Conservation (phyloP, 208 protist species). For the Trypanosoma melophagium region DNA sequence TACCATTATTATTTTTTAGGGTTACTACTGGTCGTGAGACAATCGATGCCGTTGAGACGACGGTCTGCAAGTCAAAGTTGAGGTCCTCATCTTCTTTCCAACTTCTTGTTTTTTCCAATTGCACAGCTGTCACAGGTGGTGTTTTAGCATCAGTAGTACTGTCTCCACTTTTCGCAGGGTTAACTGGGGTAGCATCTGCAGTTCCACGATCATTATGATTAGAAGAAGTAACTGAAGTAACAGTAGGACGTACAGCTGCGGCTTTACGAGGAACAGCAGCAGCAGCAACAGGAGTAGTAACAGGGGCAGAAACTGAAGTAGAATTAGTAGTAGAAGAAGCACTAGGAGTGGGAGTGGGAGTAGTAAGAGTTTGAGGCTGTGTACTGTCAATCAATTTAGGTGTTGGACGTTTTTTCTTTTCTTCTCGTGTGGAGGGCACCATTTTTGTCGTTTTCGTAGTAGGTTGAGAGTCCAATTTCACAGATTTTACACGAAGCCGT, state of each 20-base stretch:
- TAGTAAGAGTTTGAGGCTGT: neutral
- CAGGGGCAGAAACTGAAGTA: neutral
- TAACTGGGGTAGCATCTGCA: no score
- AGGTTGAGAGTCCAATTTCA: neutral
- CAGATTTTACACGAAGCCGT: slow-evolving; percentile 1
- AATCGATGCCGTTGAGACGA: slow-evolving; percentile 12
- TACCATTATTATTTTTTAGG: neutral
- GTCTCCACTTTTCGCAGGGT: neutral
- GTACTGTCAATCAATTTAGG: neutral
- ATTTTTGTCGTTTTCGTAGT: neutral
- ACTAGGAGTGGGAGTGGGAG: neutral
- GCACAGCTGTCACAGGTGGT: neutral
- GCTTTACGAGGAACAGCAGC: no score
- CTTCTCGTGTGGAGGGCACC: neutral
- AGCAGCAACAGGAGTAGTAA: neutral
- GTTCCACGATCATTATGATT: neutral
- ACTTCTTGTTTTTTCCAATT: slow-evolving; percentile 11
- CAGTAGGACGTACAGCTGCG: neutral
- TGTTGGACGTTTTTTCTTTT: neutral
- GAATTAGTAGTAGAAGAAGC: neutral
- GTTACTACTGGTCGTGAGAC: neutral
- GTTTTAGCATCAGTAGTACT: neutral
- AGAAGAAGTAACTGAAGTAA: neutral
- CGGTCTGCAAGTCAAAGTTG: slow-evolving; percentile 17
- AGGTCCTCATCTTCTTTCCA: slow-evolving; percentile 27